These are phyloP conservation scores for Mycena albidolilacea DNA, from an alignment of 768 basidiomycete genomes.

Conservation along the genomic window DNA sequence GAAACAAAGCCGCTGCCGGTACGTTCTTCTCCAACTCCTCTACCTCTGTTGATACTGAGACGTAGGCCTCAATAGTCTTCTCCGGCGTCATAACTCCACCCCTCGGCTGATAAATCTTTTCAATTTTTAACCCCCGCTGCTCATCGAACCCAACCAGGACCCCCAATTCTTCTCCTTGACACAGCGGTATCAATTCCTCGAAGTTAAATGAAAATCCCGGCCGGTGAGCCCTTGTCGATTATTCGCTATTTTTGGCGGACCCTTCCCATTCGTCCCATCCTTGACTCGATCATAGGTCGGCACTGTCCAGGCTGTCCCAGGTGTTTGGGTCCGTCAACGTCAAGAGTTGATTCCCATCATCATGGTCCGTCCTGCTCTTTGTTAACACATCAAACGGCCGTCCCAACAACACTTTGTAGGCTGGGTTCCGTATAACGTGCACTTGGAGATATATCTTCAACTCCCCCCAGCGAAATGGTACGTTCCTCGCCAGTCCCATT, in stretches of 20 bases:
- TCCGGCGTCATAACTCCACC: not conserved
- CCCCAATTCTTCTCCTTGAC: constrained; percentile 32
- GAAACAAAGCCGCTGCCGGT: not conserved
- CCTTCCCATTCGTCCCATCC: not conserved
- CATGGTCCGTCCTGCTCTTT: not conserved
- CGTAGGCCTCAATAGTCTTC: not conserved
- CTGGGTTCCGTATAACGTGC: not conserved
- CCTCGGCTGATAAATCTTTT: not conserved
- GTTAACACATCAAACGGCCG: not conserved
- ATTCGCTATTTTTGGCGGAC: not conserved
- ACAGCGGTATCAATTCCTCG: constrained; percentile 19
- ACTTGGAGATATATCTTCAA: not conserved
- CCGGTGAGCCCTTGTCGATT: not conserved
- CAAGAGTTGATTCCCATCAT: not conserved
- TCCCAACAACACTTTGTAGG: not conserved
- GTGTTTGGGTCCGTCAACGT: constrained; percentile 10
- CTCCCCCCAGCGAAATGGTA: not conserved
- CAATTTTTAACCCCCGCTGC: not conserved
- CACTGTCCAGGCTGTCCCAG: not conserved
- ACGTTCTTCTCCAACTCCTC: not conserved
- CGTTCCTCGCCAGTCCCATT: not conserved
- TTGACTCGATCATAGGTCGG: not conserved
- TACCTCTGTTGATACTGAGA: not conserved
- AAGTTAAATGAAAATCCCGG: constrained; percentile 24
- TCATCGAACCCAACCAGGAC: constrained; percentile 1